Percentiles rank a stretch among this genome's conserved stretches.
Evolutionary conservation across 2,329 filamentous ascomycete species (phyloP).

Genomic region (Bipolaris bicolor): DNA sequence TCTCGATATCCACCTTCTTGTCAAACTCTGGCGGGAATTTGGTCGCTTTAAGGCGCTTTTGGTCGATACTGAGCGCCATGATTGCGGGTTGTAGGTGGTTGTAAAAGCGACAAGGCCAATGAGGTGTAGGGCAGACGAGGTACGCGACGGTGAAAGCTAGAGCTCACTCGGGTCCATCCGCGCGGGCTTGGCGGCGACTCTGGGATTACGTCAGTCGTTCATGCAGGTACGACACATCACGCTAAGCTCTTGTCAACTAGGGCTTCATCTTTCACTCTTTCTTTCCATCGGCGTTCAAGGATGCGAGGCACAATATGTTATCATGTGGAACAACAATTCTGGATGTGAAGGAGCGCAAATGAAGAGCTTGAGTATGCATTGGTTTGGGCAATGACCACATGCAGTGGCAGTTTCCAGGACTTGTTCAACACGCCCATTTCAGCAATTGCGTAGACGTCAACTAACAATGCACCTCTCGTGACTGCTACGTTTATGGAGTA

Average conservation of each 20-base stretch:
- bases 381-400: not conserved
- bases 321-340: not conserved
- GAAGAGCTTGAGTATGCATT: not conserved
- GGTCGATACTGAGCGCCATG: slow-evolving; percentile 86
- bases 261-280: not conserved
- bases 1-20: slow-evolving; percentile 94
- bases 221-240: slow-evolving; percentile 18
- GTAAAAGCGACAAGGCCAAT: slow-evolving; percentile 1
- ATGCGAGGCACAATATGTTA: not conserved
- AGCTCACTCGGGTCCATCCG: slow-evolving; percentile 19
- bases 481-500: not conserved
- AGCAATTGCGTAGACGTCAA: not conserved
- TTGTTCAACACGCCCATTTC: not conserved
- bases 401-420: not conserved
- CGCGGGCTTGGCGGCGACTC: slow-evolving; percentile 15
- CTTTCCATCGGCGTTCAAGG: not conserved
- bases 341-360: not conserved
- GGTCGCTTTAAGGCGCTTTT: slow-evolving; percentile 86
- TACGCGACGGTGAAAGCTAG: slow-evolving; percentile 15
- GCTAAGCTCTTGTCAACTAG: slow-evolving; percentile 8
- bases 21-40: slow-evolving; percentile 95
- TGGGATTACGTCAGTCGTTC: slow-evolving; percentile 23
- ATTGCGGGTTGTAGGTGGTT: slow-evolving; percentile 6
- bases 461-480: not conserved
- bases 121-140: slow-evolving; percentile 7